Conservation (phyloP, 2,329 filamentous ascomycete genomes). For the Botrytis deweyae region DNA sequence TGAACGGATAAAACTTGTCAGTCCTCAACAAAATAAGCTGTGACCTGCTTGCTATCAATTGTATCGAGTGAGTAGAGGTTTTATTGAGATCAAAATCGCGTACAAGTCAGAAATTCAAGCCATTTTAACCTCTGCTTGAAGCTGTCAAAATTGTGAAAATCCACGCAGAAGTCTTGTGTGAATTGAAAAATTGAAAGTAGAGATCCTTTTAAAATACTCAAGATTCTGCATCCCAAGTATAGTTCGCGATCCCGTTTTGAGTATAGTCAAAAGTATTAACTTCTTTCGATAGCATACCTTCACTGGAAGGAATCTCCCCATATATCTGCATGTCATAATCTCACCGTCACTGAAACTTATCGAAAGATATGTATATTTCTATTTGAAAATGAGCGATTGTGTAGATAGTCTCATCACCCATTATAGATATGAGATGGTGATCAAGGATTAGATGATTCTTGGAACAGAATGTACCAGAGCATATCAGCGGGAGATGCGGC, state of each 20-base stretch:
- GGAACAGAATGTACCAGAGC: not conserved
- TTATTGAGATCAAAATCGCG: not conserved
- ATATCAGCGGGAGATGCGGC: not conserved
- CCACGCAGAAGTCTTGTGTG: not conserved
- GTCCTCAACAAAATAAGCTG: not conserved
- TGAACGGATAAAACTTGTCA: not conserved
- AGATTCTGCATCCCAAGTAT: not conserved
- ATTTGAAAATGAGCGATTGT: not conserved
- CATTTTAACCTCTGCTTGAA: not conserved
- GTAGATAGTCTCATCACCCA: not conserved
- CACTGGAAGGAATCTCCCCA: not conserved
- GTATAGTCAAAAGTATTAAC: not conserved
- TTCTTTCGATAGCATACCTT: not conserved
- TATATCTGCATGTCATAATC: not conserved
- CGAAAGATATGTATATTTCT: not conserved
- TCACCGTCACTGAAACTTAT: not conserved
- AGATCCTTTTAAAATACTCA: not conserved
- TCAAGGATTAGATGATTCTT: not conserved
- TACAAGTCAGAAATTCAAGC: not conserved
- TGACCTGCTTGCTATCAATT: not conserved
- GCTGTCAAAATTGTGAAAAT: not conserved
- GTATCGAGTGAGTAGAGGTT: too few species aligned
- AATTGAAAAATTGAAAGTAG: not conserved
- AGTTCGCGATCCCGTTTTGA: not conserved
- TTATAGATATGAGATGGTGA: not conserved